Conservation (phyloP, 805 yeast genomes). For the Myxozyma vanderwaltii region DNA sequence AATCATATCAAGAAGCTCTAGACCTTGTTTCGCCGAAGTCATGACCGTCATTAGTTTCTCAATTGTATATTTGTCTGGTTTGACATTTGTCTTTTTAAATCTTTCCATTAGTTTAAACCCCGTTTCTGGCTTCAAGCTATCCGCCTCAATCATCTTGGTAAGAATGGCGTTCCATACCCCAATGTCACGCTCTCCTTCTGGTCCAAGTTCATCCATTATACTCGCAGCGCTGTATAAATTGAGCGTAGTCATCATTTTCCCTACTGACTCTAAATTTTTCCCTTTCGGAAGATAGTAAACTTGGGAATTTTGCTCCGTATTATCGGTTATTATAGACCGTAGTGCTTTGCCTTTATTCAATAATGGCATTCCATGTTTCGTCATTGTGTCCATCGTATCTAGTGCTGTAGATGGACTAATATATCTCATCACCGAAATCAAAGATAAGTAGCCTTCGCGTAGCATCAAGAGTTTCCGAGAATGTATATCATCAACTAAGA, state of each 20-base stretch:
- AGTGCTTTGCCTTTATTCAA: background rate
- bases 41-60: constrained; percentile 11
- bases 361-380: constrained; percentile 8
- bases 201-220: constrained; percentile 10
- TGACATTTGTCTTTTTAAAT: constrained; percentile 2
- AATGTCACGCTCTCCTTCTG: constrained; percentile 13
- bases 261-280: background rate
- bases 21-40: constrained; percentile 5
- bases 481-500: constrained; percentile 11
- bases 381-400: constrained; percentile 19
- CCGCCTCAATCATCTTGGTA: background rate
- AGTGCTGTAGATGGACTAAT: constrained; percentile 12
- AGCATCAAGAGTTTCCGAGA: background rate
- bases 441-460: constrained; percentile 21
- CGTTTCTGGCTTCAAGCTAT: constrained; percentile 5
- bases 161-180: constrained; percentile 21
- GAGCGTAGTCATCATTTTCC: background rate
- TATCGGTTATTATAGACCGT: constrained; percentile 1
- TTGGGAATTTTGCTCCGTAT: background rate
- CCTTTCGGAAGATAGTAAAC: constrained; percentile 18
- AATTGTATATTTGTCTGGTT: constrained; percentile 11
- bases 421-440: constrained; percentile 14
- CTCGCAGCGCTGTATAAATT: constrained; percentile 11
- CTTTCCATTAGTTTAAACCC: constrained; percentile 13
- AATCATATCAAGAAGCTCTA: background rate